Conservation (phyloP, 805 yeast genomes). For the Metschnikowia borealis region DNA sequence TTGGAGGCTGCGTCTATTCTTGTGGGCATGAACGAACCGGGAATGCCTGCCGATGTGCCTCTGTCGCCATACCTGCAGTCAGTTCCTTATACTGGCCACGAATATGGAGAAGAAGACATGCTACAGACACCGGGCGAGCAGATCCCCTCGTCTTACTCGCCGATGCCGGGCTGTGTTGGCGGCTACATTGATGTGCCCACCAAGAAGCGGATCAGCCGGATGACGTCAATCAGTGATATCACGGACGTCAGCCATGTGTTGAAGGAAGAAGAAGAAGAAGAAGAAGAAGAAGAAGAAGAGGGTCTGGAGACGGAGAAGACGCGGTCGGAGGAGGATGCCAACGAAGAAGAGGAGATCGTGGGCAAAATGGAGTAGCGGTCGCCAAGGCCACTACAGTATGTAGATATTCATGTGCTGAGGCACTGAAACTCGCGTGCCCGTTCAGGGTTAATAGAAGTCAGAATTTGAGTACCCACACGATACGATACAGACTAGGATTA, state of each 20-base stretch:
- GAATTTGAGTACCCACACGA: not conserved
- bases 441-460: not conserved
- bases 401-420: not conserved
- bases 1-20: constrained; percentile 74
- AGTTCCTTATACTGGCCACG: constrained; percentile 6
- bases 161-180: constrained; percentile 20
- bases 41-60: constrained; percentile 4
- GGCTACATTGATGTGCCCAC: constrained; percentile 20
- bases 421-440: not conserved
- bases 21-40: constrained; percentile 62
- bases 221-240: constrained; percentile 6
- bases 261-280: constrained; percentile 15
- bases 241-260: not conserved
- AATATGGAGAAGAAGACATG: constrained; percentile 25
- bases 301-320: not conserved
- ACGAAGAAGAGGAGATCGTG: constrained; percentile 17
- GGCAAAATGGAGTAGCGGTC: constrained; percentile 15
- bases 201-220: constrained; percentile 5
- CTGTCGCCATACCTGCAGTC: constrained; percentile 25
- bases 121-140: constrained; percentile 43
- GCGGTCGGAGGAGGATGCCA: constrained; percentile 2
- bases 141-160: constrained; percentile 18
- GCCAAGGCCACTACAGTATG: not conserved
- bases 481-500: too few relatives aligned
- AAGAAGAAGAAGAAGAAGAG: constrained; percentile 10